Base-by-base conservation (phyloP, 768 basidiomycete species). In the Mycena epipterygia region DNA sequence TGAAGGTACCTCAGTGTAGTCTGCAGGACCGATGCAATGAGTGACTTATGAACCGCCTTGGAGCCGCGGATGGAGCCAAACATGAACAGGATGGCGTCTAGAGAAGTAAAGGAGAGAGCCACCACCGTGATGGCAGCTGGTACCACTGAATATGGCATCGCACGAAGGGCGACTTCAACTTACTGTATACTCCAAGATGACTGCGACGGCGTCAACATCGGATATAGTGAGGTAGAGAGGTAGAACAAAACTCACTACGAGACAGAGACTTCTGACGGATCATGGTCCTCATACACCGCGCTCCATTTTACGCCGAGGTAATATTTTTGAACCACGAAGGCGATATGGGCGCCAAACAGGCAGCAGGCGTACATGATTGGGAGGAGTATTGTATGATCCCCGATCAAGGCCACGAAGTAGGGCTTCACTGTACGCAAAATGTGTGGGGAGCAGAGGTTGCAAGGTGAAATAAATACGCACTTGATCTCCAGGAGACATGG, bases 141-240 rank as follows among this genome's bases (percentile, higher is more conserved):
- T n/a, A n/a, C n/a, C n/a, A n/a, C n/a, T n/a, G n/a, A n/a, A n/a
- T n/a, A n/a, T n/a, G n/a, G n/a, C n/a, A n/a, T n/a, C n/a, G n/a
- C n/a, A n/a, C n/a, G n/a, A n/a, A n/a, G n/a, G n/a, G n/a, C n/a
- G n/a, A n/a, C 42, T 39, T 59, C 5, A 29, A 59, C 57, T 25
- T 29, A 59, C 57, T 59, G 21, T 59, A 59, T 30, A 59, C 57
- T 33, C 41, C 57, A 16, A 59, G 57, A 42, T 59, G 57, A 29
- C 57, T 59, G 39, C 25, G 25, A 19, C n/a, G 6, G 37, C n/a
- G 39, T 58, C 57, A 29, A 17, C 37, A 25, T 25, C 16, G 11
- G 39, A 19, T 13, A 27, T 8, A 59, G 19, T n/a, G n/a, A n/a
- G n/a, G n/a, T n/a, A n/a, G n/a, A n/a, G 2, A 37, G 13, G 12